Base-by-base conservation (phyloP, 495 filamentous ascomycete species). In the Tuber brumale region DNA sequence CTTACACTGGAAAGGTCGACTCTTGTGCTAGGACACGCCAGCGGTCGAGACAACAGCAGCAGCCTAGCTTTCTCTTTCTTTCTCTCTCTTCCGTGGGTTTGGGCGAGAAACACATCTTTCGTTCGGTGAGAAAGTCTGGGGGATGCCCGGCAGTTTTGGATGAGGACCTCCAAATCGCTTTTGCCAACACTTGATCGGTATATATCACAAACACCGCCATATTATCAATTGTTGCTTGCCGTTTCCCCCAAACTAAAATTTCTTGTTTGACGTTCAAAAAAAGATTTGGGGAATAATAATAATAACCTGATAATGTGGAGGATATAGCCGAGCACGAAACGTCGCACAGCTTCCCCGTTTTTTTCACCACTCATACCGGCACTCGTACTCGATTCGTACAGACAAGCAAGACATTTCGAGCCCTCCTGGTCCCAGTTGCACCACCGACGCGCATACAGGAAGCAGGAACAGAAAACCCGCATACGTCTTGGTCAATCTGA, bases 391-490 rank as follows among this genome's bases (percentile, higher is more conserved):
- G n/a, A 66, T 35, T 66, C 27, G 14, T 66, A 35, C 57, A 4
- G 12, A 18, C 57, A 66, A 35, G 57, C 57, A 66, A 66, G 27
- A 35, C 57, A 66, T 61, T 61, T 14, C 57, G 31, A 66, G 27
- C 57, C 57, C n/a, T 27, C 23, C 70, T 72, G 66, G 74, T 72
- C 73, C 73, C 73, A 80, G 57, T n/a, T 80, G 73, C 77, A 70
- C 73, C 72, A 74, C 41, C 75, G 71, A 76, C 78, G 76, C 79
- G 79, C 78, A 80, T 80, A 80, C 76, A 79, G 77, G 51, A 80
- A 80, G 78, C 78, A 80, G 78, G 78, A 80, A 80, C 78, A 73
- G 77, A 80, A 76, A 45, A 42, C 78, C 75, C 72, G 72, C 72
- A 76, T 80, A 71, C 57, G 57, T 66, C 57, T 35, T 66, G 57